Conservation (phyloP, 805 yeast species). For the Candida loeiensis region DNA sequence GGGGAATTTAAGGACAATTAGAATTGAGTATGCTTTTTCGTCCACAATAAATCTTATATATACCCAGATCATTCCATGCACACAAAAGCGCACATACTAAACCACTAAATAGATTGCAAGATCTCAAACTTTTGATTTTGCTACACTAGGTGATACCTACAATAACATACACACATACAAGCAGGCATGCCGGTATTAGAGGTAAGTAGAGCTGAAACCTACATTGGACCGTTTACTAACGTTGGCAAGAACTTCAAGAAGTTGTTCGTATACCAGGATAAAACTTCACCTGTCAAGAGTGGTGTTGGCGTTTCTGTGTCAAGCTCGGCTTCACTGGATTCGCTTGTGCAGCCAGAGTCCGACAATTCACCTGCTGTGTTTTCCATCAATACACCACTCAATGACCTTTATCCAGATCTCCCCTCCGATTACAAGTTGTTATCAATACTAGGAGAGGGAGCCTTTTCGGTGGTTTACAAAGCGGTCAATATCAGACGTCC, state of each 20-base stretch:
- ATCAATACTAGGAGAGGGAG: conserved; percentile 70
- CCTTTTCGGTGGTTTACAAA: conserved; percentile 80
- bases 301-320: not conserved
- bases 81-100: too few species aligned
- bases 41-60: not conserved
- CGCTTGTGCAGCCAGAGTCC: not conserved
- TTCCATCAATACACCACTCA: conserved; percentile 10
- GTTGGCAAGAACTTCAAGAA: conserved; percentile 12
- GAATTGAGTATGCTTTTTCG: not conserved
- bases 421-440: conserved; percentile 31
- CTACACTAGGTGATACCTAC: too few species aligned
- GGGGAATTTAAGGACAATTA: conserved; percentile 1
- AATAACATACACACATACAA: not conserved
- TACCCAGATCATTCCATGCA: conserved; percentile 1
- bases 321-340: conserved; percentile 2
- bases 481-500: conserved; percentile 49
- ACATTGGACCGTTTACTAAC: conserved; percentile 6
- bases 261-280: conserved; percentile 11
- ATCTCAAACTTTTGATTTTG: too few species aligned
- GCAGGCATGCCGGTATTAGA: conserved; percentile 12
- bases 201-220: conserved; percentile 8
- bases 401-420: conserved; percentile 18
- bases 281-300: not conserved
- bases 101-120: too few species aligned
- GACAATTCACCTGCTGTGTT: conserved; percentile 5